Conservation (phyloP, 345 rosid species). For the Camelina neglecta region DNA sequence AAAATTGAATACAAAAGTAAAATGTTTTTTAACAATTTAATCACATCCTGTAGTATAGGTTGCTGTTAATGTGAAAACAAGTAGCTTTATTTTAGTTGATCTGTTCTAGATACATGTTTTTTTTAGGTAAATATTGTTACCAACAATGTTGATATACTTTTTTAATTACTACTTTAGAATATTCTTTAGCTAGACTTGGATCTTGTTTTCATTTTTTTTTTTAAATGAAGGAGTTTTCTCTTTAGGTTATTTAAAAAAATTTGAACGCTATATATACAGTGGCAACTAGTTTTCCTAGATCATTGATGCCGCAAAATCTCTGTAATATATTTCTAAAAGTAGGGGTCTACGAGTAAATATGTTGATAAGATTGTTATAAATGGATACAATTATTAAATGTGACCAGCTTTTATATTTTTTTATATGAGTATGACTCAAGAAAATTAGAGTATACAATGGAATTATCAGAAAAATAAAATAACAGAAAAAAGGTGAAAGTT, state of each 20-base stretch:
- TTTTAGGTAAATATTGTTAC: neutral
- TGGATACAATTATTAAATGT: slow-evolving; percentile 1
- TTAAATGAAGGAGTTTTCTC: neutral
- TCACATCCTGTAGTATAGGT: neutral
- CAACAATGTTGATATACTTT: neutral
- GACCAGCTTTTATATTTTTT: neutral
- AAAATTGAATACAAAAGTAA: too few relatives aligned
- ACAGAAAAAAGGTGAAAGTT: neutral
- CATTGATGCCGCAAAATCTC: neutral
- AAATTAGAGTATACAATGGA: neutral
- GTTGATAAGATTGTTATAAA: slow-evolving; percentile 24
- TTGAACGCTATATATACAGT: neutral
- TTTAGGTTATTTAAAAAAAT: neutral
- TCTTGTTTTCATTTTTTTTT: neutral
- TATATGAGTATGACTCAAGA: neutral
- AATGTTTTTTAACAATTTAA: neutral
- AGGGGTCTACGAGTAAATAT: neutral
- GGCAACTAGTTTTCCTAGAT: slow-evolving; percentile 20
- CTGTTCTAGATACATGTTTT: neutral
- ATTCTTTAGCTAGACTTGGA: neutral
- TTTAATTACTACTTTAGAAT: too few relatives aligned
- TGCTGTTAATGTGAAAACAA: neutral
- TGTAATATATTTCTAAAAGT: slow-evolving; percentile 13
- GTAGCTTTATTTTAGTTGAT: neutral
- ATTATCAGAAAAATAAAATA: neutral